Percentiles rank a stretch among this genome's conserved stretches.
Evolutionary conservation across 2,329 filamentous ascomycete species (phyloP).

Genomic region (Metarhizium anisopliae): DNA sequence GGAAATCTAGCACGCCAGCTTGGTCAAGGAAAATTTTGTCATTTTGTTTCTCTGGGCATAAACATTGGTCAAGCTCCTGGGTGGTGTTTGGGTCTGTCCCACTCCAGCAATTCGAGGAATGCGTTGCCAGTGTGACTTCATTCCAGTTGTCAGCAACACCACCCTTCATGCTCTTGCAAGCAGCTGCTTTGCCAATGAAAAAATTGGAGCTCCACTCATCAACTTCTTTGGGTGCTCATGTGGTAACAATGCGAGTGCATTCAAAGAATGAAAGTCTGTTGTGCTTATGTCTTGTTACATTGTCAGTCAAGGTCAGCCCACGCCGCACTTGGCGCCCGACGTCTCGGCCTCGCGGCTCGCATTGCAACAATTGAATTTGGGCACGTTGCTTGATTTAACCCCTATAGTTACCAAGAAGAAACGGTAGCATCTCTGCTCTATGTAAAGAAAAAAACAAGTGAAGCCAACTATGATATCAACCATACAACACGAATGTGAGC

Average conservation of each 20-base stretch:
- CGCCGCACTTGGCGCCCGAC: background rate
- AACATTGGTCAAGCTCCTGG: constrained; percentile 1
- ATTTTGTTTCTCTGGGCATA: background rate
- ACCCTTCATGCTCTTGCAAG: background rate
- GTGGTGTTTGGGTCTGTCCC: background rate
- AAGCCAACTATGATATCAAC: constrained; percentile 26
- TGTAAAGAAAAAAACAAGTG: constrained; percentile 10
- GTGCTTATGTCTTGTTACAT: no score
- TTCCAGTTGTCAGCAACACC: constrained; percentile 21
- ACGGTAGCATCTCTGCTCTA: constrained; percentile 22
- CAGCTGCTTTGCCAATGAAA: background rate
- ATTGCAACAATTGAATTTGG: background rate
- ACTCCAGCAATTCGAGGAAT: constrained; percentile 25
- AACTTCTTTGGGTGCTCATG: background rate
- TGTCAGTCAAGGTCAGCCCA: no score
- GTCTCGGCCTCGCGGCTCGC: background rate
- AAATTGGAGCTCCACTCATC: background rate
- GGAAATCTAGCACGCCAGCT: background rate
- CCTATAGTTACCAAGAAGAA: constrained; percentile 22
- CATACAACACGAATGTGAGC: constrained; percentile 19
- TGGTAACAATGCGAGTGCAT: background rate
- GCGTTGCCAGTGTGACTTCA: constrained; percentile 28
- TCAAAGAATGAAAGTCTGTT: constrained; percentile 18
- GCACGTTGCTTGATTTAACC: constrained; percentile 12
- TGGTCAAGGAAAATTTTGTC: background rate